Base-by-base conservation (phyloP, 2,329 filamentous ascomycete species). In the Penicillium sp. region DNA sequence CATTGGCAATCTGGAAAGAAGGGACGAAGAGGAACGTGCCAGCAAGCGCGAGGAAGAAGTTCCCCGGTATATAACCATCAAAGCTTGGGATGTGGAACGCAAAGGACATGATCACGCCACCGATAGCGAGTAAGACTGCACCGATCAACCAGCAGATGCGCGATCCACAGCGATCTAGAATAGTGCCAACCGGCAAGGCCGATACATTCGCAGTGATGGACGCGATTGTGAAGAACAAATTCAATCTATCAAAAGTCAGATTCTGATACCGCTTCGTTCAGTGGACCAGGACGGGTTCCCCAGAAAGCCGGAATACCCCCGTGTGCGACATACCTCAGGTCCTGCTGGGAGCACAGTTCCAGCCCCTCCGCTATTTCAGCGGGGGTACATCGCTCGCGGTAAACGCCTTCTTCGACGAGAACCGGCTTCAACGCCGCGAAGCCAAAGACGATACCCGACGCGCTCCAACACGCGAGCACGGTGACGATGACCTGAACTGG, bases 201-300 rank as follows among this genome's bases (percentile, higher is more conserved):
- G 86, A 90, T 11, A 96, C 88, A 66, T 96, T 96, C 38, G 92
- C 95, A 6, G 84, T 88, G 9, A 96, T 91, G 13, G 91, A 92
- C 11, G 92, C 92, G 39, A 92, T 83, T 5, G 91, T 95, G 78
- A 96, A 96, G 89, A 96, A 96, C 61, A 96, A 78, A 71, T 96
- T 96, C 53, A 96, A 81, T 55, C 79, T 80, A 48, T 13, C n/a
- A 5, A 16, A 13, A 49, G 18, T 65, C 49, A 63, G 55, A 34
- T 34, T 13, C 32, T 34, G 10, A 3, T 34, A 18, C 10, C 3
- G 6, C 10, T 34, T 34, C 8, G 2, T 18, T 18, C 18, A 18
- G 1, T 18, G 18, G 18, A 18, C 18, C 18, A 18, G 18, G 18
- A 18, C 18, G 8, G 8, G 24, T 27, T 8, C 24, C 5, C 6